A percentile compares a stretch with the other conserved stretches of the same genome.
Conservation (phyloP, 2,329 filamentous ascomycete species). For the Colletotrichum spinosum region DNA sequence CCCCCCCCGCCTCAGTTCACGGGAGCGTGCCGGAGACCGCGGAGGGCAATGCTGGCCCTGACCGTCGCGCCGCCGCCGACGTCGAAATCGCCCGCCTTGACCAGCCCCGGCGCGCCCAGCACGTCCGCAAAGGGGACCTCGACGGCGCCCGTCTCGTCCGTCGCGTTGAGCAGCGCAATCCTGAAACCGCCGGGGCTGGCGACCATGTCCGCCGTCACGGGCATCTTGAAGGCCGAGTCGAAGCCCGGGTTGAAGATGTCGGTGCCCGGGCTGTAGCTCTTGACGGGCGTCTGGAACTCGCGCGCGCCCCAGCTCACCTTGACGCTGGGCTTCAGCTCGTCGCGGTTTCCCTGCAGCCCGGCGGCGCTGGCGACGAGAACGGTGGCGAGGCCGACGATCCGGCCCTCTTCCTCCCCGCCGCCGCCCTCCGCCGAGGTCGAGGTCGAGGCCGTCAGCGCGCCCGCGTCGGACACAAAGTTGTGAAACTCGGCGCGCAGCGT, state of each 20-base stretch:
- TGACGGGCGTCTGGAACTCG: conserved; percentile 54
- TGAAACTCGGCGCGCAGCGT: conserved; percentile 53
- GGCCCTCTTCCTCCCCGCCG: conserved; percentile 40
- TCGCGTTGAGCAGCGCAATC: conserved; percentile 49
- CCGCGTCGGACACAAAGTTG: conserved; percentile 52
- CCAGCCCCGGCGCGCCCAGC: conserved; percentile 45
- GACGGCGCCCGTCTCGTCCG: conserved; percentile 47
- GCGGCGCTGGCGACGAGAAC: conserved; percentile 56
- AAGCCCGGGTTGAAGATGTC: conserved; percentile 62
- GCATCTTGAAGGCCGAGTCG: conserved; percentile 57
- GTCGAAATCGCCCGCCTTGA: conserved; percentile 48
- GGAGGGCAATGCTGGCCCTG: conserved; percentile 50
- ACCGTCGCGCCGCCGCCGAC: conserved; percentile 49
- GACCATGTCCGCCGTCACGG: conserved; percentile 47
- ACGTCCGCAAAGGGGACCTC: conserved; percentile 51
- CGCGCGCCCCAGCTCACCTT: conserved; percentile 55
- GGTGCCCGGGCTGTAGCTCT: conserved; percentile 55
- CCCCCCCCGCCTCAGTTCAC: conserved; percentile 8
- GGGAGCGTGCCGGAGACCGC: conserved; percentile 41
- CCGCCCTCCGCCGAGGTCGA: conserved; percentile 39
- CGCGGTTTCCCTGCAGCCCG: conserved; percentile 54
- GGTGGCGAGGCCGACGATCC: conserved; percentile 54
- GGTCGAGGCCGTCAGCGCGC: conserved; percentile 44
- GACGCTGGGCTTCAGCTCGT: conserved; percentile 58
- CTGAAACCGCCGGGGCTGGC: conserved; percentile 44